A percentile compares a stretch with the other conserved stretches of the same genome.
Evolutionary conservation across 1,139 yeast species (phyloP).

Genomic region (Taphrina flavorubra): DNA sequence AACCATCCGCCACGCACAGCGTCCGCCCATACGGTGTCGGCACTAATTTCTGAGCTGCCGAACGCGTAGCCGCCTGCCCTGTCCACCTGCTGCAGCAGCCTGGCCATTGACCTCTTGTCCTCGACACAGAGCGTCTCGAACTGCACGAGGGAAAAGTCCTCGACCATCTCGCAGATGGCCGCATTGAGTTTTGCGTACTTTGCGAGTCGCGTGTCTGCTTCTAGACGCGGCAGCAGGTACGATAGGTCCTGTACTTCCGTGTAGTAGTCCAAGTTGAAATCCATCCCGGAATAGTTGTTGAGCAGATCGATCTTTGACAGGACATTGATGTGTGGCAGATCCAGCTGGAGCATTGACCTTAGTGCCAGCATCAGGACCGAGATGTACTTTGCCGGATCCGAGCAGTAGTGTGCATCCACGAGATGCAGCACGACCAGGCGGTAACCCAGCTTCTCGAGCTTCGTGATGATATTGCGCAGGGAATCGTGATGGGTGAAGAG

Average conservation of each 20-base stretch:
- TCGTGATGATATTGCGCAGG: constrained; percentile 71
- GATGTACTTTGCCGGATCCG: constrained; percentile 89
- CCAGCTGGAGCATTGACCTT: constrained; percentile 90
- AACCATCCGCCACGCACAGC: constrained; percentile 81
- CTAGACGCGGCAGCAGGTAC: constrained; percentile 70
- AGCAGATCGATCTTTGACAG: constrained; percentile 87
- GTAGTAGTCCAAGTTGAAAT: constrained; percentile 77
- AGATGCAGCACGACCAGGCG: constrained; percentile 86
- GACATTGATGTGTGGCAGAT: constrained; percentile 90
- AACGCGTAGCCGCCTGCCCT: constrained; percentile 92
- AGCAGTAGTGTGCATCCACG: constrained; percentile 82
- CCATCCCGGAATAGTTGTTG: constrained; percentile 61
- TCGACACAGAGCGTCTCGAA: constrained; percentile 91
- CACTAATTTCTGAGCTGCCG: constrained; percentile 91
- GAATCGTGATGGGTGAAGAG: constrained; percentile 90
- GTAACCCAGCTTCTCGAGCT: constrained; percentile 61
- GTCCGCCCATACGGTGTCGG: constrained; percentile 95
- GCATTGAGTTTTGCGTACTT: constrained; percentile 73
- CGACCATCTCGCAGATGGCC: constrained; percentile 79
- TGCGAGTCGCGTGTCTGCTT: constrained; percentile 67
- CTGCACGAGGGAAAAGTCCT: constrained; percentile 84
- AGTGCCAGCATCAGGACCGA: constrained; percentile 79
- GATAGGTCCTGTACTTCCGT: constrained; percentile 88
- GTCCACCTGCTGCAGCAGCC: constrained; percentile 74
- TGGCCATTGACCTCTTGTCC: constrained; percentile 84